A percentile compares a stretch with the other conserved stretches of the same genome.
phyloP scores from a whole-genome alignment of 106 monocot genomes.

The Xerophyta viscosa region DNA sequence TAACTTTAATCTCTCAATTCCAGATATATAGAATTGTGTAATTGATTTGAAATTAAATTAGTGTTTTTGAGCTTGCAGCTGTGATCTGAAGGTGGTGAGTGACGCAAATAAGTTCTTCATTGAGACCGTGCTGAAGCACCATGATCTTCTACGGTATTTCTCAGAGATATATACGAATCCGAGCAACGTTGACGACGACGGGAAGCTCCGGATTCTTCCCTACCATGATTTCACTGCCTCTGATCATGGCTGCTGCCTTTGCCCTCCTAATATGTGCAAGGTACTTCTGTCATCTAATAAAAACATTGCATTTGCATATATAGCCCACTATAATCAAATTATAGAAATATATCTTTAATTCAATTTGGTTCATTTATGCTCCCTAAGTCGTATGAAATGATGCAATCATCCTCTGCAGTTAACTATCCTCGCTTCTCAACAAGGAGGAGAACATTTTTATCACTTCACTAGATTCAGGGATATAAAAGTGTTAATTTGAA shows the following conservation, averaged over 20 bases:
- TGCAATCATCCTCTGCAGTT: too few relatives aligned
- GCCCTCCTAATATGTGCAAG: constrained; percentile 40
- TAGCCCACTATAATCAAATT: too few relatives aligned
- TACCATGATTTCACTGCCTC: constrained; percentile 21
- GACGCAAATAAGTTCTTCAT: constrained; percentile 33
- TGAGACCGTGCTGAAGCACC: constrained; percentile 26
- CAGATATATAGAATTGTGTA: neutral
- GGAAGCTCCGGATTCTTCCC: constrained; percentile 26
- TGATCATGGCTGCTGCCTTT: constrained; percentile 23
- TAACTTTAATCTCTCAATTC: neutral
- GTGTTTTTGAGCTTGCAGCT: constrained; percentile 4
- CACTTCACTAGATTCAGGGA: too few relatives aligned
- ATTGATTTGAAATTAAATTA: too few relatives aligned
- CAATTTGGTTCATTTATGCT: too few relatives aligned
- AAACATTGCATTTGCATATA: too few relatives aligned
- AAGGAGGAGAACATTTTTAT: too few relatives aligned
- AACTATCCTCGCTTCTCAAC: too few relatives aligned
- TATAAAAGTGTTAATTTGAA: too few relatives aligned
- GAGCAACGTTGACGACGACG: constrained; percentile 17
- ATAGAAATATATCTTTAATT: too few relatives aligned
- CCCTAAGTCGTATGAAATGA: too few relatives aligned
- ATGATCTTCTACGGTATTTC: constrained; percentile 22
- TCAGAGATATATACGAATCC: constrained; percentile 37
- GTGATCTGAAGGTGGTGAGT: constrained; percentile 36
- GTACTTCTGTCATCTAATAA: too few relatives aligned